Base-by-base conservation (phyloP, 345 rosid genomes). In the Citrus trifoliata region DNA sequence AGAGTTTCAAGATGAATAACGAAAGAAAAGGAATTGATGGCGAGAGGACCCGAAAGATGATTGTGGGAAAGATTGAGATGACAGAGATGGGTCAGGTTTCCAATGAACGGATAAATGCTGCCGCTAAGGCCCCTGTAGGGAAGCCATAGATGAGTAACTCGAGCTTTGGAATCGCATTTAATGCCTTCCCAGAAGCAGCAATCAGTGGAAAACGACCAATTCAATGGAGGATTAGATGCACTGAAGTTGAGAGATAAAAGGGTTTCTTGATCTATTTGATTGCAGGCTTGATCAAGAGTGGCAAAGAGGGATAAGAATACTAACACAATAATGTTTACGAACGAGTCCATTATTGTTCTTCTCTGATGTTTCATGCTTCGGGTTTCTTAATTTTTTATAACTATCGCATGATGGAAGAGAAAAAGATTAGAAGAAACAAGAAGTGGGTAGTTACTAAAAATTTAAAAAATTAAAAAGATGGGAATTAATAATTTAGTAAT, bases 111-210 rank as follows among this genome's bases (percentile, higher is more conserved):
- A 19, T 78, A 46, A 24, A 77, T 38, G 38, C n/a, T n/a, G 42
- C 84, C 78, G 10, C 19, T 10, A 56, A 81, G 74, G 74, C 74
- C 74, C 64, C 78, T 56, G 1, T 48, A 30, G 10, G 78, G 78
- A 2, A 81, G 78, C 73, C 67, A 72, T 2, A 77, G 55, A 14
- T 64, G 70, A 46, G 32, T 55, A 0, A 73, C 77, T 18, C 19
- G 18, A 24, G 38, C 71, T 25, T 56, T 10, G 7, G 53, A 46
- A 48, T 72, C 63, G n/a, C 84, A 81, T 0, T n/a, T 2, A 30
- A 77, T 59, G 21, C 84, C 84, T 77, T 81, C 80, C 84, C 67
- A 63, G 22, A 63, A 3, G 37, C 67, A 30, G 37, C 37, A 63
- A 63, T 63, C 67, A 14, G 18, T 5, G 9, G 37, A 30, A 66